These are phyloP conservation scores for Kodamaea hsintzibuensis DNA, from an alignment of 805 yeast genomes.

Conservation along the genomic window DNA sequence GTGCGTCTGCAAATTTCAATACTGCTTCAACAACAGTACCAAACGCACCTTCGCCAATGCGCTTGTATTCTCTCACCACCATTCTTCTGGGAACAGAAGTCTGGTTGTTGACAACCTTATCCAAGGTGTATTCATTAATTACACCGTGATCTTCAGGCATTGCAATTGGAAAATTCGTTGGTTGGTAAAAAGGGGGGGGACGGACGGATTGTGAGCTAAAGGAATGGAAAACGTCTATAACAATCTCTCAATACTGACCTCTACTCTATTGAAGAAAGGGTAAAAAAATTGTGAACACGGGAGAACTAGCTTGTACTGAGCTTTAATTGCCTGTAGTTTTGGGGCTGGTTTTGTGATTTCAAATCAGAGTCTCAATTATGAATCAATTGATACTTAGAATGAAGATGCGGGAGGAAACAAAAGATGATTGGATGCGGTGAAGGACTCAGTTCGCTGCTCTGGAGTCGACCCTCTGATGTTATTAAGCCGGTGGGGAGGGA, in stretches of 20 bases:
- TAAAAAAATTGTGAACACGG: not conserved
- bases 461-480: not conserved
- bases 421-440: not conserved
- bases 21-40: conserved; percentile 83
- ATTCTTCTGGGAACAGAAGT: conserved; percentile 56
- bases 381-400: not conserved
- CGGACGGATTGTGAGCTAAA: too few relatives aligned
- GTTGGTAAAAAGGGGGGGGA: not conserved
- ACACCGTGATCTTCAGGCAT: conserved; percentile 7
- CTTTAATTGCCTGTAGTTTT: not conserved
- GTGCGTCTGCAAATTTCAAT: conserved; percentile 33
- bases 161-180: not conserved
- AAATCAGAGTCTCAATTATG: not conserved
- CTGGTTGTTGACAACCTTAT: conserved; percentile 58
- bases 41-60: conserved; percentile 85
- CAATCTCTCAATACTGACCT: not conserved
- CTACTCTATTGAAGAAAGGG: not conserved
- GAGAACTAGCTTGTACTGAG: not conserved
- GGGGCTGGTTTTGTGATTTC: not conserved
- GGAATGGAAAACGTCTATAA: not conserved
- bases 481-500: not conserved
- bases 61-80: conserved; percentile 69
- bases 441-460: not conserved
- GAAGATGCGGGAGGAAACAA: not conserved
- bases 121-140: conserved; percentile 35